Evolutionary conservation across 495 filamentous ascomycete genomes (phyloP), one percentile per base, ranked within the genome.

Genomic region (Aspergillus ostianus): DNA sequence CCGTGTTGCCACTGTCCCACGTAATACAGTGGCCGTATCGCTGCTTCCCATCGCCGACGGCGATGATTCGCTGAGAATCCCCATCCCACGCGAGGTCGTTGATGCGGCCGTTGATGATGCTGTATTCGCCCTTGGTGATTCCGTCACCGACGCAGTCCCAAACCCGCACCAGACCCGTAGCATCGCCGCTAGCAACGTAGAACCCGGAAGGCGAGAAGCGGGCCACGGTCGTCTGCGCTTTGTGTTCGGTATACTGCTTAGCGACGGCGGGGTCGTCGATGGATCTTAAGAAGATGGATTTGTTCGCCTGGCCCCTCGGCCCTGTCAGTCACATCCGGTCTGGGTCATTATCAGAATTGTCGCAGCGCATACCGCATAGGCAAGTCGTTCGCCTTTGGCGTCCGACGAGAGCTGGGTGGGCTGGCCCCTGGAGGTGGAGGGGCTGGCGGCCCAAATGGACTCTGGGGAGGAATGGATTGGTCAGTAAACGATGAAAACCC

Each of bases 81-180:
- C 93, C 95, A 71, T 98, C 94, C 93, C 94, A 98, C 12, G 93
- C 92, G 51, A 98, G 79, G 69, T 98, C 94, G 70, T 94, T 94
- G 72, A 98, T 96, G 50, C 90, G 87, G 32, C 94, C 95, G 53
- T 91, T 93, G 63, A 98, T 91, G 71, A 97, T 97, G 61, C 85
- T 84, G 73, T 96, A 98, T 72, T 98, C 94, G 55, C 93, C 88
- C 66, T 85, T 86, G 55, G 81, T 84, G 50, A 77, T 71, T 19
- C 82, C 81, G 26, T 83, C 80, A 17, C 83, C 81, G 49, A 78
- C 71, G 55, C 78, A 83, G 69, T 97, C 92, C 94, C 94, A 98
- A 12, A 98, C 90, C 55, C 90, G 81, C 45, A 98, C 90, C 48
- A 82, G 83, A 51, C 94, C 94, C 2, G 86, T 84, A 2, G 86